Evolutionary conservation across 2,329 filamentous ascomycete species (phyloP), one percentile per base, ranked within the genome.

Genomic region (Dothideomycetes sp.): DNA sequence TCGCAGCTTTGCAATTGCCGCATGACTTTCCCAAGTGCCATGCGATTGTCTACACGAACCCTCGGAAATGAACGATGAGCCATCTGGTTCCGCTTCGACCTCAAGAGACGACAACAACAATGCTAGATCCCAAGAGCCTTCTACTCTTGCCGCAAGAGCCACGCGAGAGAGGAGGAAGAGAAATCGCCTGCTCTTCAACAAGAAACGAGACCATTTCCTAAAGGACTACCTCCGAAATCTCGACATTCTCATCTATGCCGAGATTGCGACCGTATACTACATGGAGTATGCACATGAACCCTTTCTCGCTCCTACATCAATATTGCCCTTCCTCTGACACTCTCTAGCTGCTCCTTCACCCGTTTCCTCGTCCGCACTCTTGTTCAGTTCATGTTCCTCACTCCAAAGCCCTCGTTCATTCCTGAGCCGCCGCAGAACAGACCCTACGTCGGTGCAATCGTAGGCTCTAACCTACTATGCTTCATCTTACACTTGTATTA

Each of bases 71-170:
- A 59, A 56, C 50, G 52, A 61, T 60, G 57, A 54, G 45, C 45
- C 52, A 34, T 49, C 54, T n/a, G 50, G 52, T 27, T 7, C 22
- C 22, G 22, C 22, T 36, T 55, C 52, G 46, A 47, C 51, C 43
- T 47, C 49, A 45, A 34, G 88, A 84, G 45, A 96, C 93, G 35
- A 83, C 83, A 46, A 83, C 83, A 46, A 77, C 84, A 38, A 81
- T 68, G 24, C 77, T 74, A 27, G 7, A 47, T 79, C 7, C 22
- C 7, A 27, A 41, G 44, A 30, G 27, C 42, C 36, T 41, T 42
- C 31, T 31, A 43, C 35, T 40, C 30, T 42, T 29, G 32, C 34
- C 37, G 33, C 38, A 19, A 19, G 41, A 22, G 24, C 24, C 36
- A 24, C 41, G 34, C 35, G 44, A 43, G 50, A 51, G 42, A 41